Evolutionary conservation across 345 rosid genomes (phyloP), one percentile per base, ranked within the genome.

Genomic region (Clausena lansium): DNA sequence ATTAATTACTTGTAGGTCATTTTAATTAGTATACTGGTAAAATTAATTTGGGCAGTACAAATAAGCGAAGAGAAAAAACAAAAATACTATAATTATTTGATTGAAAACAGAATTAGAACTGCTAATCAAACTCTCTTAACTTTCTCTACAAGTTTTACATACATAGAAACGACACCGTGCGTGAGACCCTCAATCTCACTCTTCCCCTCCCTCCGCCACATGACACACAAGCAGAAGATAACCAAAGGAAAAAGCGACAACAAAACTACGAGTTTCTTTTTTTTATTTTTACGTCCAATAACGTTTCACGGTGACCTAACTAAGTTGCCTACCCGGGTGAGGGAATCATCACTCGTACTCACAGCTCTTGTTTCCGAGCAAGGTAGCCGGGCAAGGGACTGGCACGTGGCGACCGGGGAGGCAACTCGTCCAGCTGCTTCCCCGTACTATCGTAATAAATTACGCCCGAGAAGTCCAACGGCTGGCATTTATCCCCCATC

Each of bases 401-500:
- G 33, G 91, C 91, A 70, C 97, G 94, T 2, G 98, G 98, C 36
- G 97, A 94, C 24, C 97, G 85, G 0, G 76, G 70, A 59, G 99
- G 98, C 72, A 87, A 55, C 82, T 94, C 87, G 39, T 85, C 62
- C 8, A 92, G 82, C 72, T 82, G 90, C 64, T 84, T 89, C 69
- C 99, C 98, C 22, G 64, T 38, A 77, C 86, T 81, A 67, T 96
- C 98, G 36, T 96, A 96, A 73, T 91, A 92, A 30, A 96, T 94
- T 39, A 83, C 98, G n/a, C 98, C 99, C 2, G 99, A 88, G 78
- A 91, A 85, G 83, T 91, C 87, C 87, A 94, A 84, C 83, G 98
- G 99, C 85, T 94, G 91, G 81, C 99, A 96, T 68, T 91, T 91
- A 38, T 89, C 97, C 36, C 99, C 99, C 99, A 96, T 94, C 82